Conservation (phyloP, 2,329 filamentous ascomycete genomes). For the Apiospora saccharicola region DNA sequence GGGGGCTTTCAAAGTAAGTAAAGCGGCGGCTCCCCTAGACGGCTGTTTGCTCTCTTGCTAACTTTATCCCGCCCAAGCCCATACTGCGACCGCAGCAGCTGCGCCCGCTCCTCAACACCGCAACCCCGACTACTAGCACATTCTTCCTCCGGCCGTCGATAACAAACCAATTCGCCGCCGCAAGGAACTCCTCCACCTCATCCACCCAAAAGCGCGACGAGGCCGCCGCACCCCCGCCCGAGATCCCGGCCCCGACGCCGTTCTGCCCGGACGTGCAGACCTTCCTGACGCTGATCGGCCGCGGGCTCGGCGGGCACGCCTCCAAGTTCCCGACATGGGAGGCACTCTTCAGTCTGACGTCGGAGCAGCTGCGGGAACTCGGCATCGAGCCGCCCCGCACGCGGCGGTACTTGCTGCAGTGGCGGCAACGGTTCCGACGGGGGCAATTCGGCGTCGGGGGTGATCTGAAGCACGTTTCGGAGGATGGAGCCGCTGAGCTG, state of each 20-base stretch:
- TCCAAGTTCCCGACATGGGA: slow-evolving; percentile 92
- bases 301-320: slow-evolving; percentile 81
- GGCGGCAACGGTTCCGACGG: slow-evolving; percentile 84
- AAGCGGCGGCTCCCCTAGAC: neutral
- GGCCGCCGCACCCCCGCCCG: neutral
- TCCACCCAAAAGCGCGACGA: neutral
- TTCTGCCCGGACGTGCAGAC: slow-evolving; percentile 86
- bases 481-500: slow-evolving; percentile 60
- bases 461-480: slow-evolving; percentile 74
- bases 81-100: slow-evolving; percentile 40
- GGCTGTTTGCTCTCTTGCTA: neutral
- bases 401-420: slow-evolving; percentile 84
- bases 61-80: slow-evolving; percentile 31
- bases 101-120: slow-evolving; percentile 33
- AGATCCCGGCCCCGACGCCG: slow-evolving; percentile 75
- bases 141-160: slow-evolving; percentile 26
- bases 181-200: neutral
- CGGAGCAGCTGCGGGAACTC: slow-evolving; percentile 78
- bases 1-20: slow-evolving; percentile 29
- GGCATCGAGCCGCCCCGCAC: slow-evolving; percentile 87
- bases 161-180: slow-evolving; percentile 21
- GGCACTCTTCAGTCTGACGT: slow-evolving; percentile 82
- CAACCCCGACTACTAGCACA: slow-evolving; percentile 6
- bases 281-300: slow-evolving; percentile 91
- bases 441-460: slow-evolving; percentile 83